Conservation (phyloP, 495 filamentous ascomycete genomes). For the Neurospora sp. region DNA sequence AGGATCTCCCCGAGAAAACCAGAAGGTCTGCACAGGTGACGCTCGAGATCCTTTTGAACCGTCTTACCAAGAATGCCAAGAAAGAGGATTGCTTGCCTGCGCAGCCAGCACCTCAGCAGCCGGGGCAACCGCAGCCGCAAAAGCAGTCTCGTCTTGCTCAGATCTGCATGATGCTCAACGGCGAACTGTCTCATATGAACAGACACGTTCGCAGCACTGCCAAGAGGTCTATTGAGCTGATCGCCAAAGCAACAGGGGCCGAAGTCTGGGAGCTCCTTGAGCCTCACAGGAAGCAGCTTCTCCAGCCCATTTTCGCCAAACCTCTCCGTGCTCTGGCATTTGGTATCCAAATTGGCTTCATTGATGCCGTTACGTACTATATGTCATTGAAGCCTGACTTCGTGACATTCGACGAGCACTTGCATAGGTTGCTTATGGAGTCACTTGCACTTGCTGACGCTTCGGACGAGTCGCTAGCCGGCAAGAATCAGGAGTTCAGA, state of each 20-base stretch:
- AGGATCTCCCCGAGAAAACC: constrained; percentile 81
- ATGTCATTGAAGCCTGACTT: constrained; percentile 77
- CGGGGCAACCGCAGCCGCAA: constrained; percentile 23
- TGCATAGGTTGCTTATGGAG: constrained; percentile 84
- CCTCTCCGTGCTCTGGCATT: constrained; percentile 88
- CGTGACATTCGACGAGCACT: constrained; percentile 77
- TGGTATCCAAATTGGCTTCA: constrained; percentile 88
- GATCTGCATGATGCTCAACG: constrained; percentile 72
- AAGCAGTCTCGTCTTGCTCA: constrained; percentile 49
- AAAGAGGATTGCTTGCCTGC: constrained; percentile 66
- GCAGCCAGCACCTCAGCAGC: constrained; percentile 18
- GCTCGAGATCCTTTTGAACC: constrained; percentile 61
- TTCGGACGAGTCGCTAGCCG: constrained; percentile 75
- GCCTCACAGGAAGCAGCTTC: constrained; percentile 75
- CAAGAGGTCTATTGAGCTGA: constrained; percentile 66
- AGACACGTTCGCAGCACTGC: constrained; percentile 81
- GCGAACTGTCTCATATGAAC: constrained; percentile 88
- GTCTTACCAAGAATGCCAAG: constrained; percentile 61
- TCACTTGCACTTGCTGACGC: constrained; percentile 87
- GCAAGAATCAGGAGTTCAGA: constrained; percentile 79
- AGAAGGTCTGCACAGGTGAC: constrained; percentile 71
- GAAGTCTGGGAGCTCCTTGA: constrained; percentile 77
- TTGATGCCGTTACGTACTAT: constrained; percentile 93
- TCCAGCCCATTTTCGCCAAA: constrained; percentile 86
- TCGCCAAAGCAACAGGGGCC: constrained; percentile 62